These are phyloP conservation scores for Aspergillus baeticus DNA, from an alignment of 495 filamentous ascomycete species.

Conservation along the genomic window DNA sequence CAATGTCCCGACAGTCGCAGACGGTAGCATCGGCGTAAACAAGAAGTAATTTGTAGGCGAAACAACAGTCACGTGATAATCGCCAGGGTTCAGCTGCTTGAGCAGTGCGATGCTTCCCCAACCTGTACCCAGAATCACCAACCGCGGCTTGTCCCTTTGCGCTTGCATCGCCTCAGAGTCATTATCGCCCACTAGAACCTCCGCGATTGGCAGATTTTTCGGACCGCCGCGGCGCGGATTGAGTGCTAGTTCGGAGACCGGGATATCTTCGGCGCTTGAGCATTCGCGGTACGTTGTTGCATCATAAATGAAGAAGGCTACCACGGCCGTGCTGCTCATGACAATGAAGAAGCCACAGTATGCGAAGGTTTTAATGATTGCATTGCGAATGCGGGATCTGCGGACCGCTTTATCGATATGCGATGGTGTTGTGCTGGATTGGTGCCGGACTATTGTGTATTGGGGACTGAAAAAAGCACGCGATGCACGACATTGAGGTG, in stretches of 20 bases:
- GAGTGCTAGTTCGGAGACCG: slow-evolving; percentile 78
- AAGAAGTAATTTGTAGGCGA: slow-evolving; percentile 95
- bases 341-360: slow-evolving; percentile 60
- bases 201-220: slow-evolving; percentile 92
- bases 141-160: slow-evolving; percentile 79
- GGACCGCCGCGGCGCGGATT: slow-evolving; percentile 83
- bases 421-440: slow-evolving; percentile 25
- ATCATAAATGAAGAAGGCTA: slow-evolving; percentile 94
- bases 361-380: slow-evolving; percentile 48
- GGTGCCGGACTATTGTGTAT: slow-evolving; percentile 24
- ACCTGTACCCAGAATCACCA: slow-evolving; percentile 91
- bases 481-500: slow-evolving; percentile 26
- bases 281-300: slow-evolving; percentile 81
- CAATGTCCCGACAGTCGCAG: slow-evolving; percentile 92
- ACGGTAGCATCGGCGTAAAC: slow-evolving; percentile 97
- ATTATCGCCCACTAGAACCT: slow-evolving; percentile 82
- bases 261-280: slow-evolving; percentile 64
- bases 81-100: slow-evolving; percentile 83
- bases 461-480: slow-evolving; percentile 24
- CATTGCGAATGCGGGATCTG: slow-evolving; percentile 17
- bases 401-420: slow-evolving; percentile 5
- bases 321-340: slow-evolving; percentile 52
- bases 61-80: slow-evolving; percentile 93
- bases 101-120: slow-evolving; percentile 94
- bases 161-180: slow-evolving; percentile 65